Conservation (phyloP, 345 rosid genomes). For the Hibiscus tridactylites region DNA sequence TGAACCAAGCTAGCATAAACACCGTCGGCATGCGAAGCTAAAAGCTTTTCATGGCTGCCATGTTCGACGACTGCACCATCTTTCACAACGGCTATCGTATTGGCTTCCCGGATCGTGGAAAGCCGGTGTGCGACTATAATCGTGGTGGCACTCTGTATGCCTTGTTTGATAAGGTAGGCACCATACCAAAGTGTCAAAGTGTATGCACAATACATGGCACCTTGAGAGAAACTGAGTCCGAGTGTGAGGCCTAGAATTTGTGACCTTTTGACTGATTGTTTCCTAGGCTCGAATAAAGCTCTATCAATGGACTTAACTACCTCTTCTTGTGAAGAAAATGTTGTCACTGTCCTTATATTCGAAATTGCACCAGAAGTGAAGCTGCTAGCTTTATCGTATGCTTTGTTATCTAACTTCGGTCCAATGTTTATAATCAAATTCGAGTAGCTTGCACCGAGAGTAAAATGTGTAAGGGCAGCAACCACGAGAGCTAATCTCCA, state of each 20-base stretch:
- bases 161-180: conserved; percentile 38
- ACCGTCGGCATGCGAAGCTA: conserved; percentile 41
- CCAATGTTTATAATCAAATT: conserved; percentile 57
- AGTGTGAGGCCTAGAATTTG: conserved; percentile 42
- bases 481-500: conserved; percentile 51
- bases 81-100: conserved; percentile 45
- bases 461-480: conserved; percentile 46
- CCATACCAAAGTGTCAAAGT: conserved; percentile 47
- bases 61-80: conserved; percentile 43
- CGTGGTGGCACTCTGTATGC: conserved; percentile 35
- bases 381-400: conserved; percentile 57
- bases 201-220: conserved; percentile 61
- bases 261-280: conserved; percentile 39
- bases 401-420: conserved; percentile 40
- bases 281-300: conserved; percentile 48
- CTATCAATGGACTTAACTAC: conserved; percentile 39
- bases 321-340: conserved; percentile 60
- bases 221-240: conserved; percentile 61
- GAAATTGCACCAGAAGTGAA: conserved; percentile 59
- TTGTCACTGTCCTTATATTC: conserved; percentile 53
- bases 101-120: conserved; percentile 49
- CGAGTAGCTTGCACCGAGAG: conserved; percentile 64
- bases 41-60: conserved; percentile 52
- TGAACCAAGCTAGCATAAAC: conserved; percentile 45
- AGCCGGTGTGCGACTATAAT: conserved; percentile 52